phyloP scores from a whole-genome alignment of 441 rosid species.

The Pelargonium fulgidum region DNA sequence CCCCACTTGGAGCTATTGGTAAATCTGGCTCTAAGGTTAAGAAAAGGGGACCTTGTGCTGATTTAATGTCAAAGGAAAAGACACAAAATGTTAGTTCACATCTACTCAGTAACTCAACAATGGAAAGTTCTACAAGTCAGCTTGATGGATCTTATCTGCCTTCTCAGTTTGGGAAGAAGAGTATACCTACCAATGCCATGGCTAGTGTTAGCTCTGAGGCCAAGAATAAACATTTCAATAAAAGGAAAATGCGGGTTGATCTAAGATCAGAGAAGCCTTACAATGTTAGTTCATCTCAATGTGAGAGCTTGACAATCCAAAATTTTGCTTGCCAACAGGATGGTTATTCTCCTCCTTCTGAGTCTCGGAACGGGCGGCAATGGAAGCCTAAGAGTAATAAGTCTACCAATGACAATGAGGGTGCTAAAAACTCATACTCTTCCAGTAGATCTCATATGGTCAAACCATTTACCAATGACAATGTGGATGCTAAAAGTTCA shows the following conservation, averaged over 20 bases:
- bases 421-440: too few relatives aligned
- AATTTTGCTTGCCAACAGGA: too few relatives aligned
- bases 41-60: slow-evolving; percentile 19
- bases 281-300: too few relatives aligned
- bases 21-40: slow-evolving; percentile 9
- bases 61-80: slow-evolving; percentile 14
- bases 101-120: not conserved
- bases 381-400: too few relatives aligned
- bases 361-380: too few relatives aligned
- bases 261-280: not conserved
- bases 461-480: not conserved
- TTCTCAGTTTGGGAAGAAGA: slow-evolving; percentile 15
- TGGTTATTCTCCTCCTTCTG: too few relatives aligned
- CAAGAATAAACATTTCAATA: not conserved
- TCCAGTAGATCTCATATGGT: too few relatives aligned
- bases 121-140: slow-evolving; percentile 6
- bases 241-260: not conserved
- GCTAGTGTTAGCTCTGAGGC: not conserved
- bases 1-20: slow-evolving; percentile 7
- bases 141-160: slow-evolving; percentile 16
- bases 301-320: too few relatives aligned
- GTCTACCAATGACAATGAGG: too few relatives aligned
- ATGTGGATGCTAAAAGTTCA: not conserved
- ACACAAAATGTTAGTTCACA: not conserved
- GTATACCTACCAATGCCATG: not conserved